Base-by-base conservation (phyloP, 257 asterid genomes). In the Lavandula angustifolia region DNA sequence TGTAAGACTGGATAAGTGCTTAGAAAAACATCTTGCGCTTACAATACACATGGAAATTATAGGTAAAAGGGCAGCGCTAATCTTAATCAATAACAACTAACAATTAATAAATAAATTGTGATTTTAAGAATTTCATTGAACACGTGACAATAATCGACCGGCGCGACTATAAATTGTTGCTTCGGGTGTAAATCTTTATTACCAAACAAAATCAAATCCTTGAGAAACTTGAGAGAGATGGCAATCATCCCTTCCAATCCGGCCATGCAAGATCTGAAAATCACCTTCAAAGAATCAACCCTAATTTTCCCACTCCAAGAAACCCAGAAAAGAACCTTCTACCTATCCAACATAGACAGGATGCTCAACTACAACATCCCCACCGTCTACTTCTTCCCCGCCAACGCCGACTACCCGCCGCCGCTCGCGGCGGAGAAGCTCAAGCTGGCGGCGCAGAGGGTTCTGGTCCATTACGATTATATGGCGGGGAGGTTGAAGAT, bases 401-500 rank as follows among this genome's bases (percentile, higher is more conserved):
- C 79, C 35, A 78, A 76, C 79, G 61, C 73, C 0, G 83, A 78
- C 2, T 86, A 73, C 7, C 84, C 95, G 0, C 88, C 88, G 0
- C 57, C 70, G 16, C 11, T 43, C 0, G 95, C 81, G 5, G 57
- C 75, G 6, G 50, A 64, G 6, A 74, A 66, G 42, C 72, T 86
- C 47, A 78, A 67, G 41, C n/a, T 53, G 32, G 92, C 95, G 4
- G 67, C 82, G 0, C 59, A 76, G 3, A 79, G 68, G 48, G 69
- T 88, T 41, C 41, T 86, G 2, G 87, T 79, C 32, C 68, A 74
- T 1, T 88, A 86, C 67, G 80, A 88, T 27, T 86, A 46, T 57
- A 69, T 88, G 86, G 94, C 89, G 3, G 96, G 96, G 8, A 77
- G 96, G 27, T 29, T 85, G 5, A 80, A 73, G 75, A 27, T 76